A percentile compares a stretch with the other conserved stretches of the same genome.
Evolutionary conservation across 192 early-diverging fungal species (phyloP).

Genomic region (Paraglomus brasilianum): DNA sequence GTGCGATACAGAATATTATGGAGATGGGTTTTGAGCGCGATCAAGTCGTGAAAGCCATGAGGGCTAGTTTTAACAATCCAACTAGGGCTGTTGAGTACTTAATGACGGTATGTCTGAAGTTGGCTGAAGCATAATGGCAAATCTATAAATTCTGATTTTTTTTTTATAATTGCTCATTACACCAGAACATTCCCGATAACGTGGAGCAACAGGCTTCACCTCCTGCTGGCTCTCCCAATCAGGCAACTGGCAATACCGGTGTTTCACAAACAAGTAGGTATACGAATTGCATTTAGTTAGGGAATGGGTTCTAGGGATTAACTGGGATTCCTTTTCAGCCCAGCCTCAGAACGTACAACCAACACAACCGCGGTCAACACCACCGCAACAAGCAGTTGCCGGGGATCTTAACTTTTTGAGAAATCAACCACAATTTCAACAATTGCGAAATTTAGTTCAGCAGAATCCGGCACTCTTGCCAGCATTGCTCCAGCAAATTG

Average conservation of each 20-base stretch:
- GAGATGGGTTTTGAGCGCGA: constrained; percentile 95
- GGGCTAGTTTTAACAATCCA: constrained; percentile 96
- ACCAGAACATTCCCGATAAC: constrained; percentile 79
- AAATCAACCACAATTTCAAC: constrained; percentile 86
- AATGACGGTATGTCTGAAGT: constrained; percentile 63
- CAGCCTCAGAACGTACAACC: constrained; percentile 36
- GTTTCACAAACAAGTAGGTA: constrained; percentile 34
- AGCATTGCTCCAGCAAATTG: constrained; percentile 82
- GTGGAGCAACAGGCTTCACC: constrained; percentile 49
- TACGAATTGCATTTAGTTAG: constrained; percentile 34
- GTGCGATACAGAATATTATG: constrained; percentile 83
- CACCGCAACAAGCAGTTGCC: constrained; percentile 37
- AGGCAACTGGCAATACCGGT: constrained; percentile 20
- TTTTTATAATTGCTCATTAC: constrained; percentile 27
- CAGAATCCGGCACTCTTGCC: constrained; percentile 83
- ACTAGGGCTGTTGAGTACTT: constrained; percentile 97
- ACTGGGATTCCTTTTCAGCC: constrained; percentile 65
- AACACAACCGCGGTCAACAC: constrained; percentile 34
- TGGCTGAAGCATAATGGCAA: background rate
- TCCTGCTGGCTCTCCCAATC: constrained; percentile 27
- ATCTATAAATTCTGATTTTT: background rate
- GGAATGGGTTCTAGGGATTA: no score
- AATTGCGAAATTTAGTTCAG: constrained; percentile 85
- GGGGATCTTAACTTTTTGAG: constrained; percentile 57
- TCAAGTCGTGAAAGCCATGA: constrained; percentile 85